Base-by-base conservation (phyloP, 2,329 filamentous ascomycete species). In the Nothophaeocryptopus gaeumannii region DNA sequence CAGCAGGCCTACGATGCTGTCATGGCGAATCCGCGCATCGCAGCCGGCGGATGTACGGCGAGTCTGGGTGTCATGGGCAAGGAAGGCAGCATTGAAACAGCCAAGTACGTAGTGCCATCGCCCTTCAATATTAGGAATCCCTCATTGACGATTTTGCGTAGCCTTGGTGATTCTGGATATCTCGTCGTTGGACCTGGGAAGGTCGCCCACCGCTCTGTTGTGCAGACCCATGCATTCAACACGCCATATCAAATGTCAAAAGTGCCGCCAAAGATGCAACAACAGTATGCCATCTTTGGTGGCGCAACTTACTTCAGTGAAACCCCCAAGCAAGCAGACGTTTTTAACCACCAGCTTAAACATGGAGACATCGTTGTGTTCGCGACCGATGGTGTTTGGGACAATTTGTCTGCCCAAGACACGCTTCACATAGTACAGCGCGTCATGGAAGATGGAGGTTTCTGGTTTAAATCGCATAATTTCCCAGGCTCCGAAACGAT, bases 161-260 rank as follows among this genome's bases (percentile, higher is more conserved):
- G 74, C 71, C 78, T 99, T 31, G 93, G 93, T 58, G 93, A 99
- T 73, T 96, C 90, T 20, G 93, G 93, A 30, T 97, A 91, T 68
- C 79, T 97, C 48, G 86, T 95, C 54, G 77, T 97, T 53, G 84
- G 90, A 11, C 80, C 89, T 20, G 95, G 92, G 59, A 89, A 87
- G 11, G 88, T 99, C 30, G 86, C 93, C 68, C 81, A 86, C 48
- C 85, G 84, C 65, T 95, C 90, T 2, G 81, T 84, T 40, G 86
- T 89, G 16, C 93, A 99, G 71, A 96, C 90, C 0, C 93, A 99
- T 69, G 90, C 86, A 37, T 99, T 99, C 79, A 99, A 99, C 71
- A 97, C 93, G 0, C 93, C 93, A 0, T 99, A 88, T 66, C 93
- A 99, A 70, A 80, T 99, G 35, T 92, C 89, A 46, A 84, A 96